Conservation (phyloP, 164 flowering plant species). For the Chimonanthus praecox region DNA sequence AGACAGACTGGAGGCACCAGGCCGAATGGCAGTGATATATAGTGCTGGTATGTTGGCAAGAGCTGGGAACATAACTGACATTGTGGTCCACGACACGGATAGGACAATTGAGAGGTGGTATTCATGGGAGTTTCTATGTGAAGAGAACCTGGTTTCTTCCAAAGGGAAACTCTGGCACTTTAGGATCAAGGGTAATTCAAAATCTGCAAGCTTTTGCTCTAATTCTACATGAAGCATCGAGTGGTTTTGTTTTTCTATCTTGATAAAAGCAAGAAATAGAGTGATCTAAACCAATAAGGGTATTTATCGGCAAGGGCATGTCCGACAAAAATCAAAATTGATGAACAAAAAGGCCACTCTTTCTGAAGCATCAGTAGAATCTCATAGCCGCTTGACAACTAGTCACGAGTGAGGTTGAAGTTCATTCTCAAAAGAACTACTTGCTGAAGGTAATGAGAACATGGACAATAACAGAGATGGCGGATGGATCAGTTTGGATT, state of each 20-base stretch:
- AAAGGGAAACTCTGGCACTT: slow-evolving; percentile 90
- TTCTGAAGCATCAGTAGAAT: background rate
- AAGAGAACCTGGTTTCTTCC: slow-evolving; percentile 70
- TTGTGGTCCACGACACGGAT: slow-evolving; percentile 76
- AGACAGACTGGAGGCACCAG: slow-evolving; percentile 54
- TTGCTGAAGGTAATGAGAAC: no score
- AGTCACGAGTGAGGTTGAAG: background rate
- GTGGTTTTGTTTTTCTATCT: slow-evolving; percentile 6
- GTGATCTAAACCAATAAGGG: background rate
- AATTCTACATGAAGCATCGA: slow-evolving; percentile 15
- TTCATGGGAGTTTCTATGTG: slow-evolving; percentile 85
- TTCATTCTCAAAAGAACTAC: background rate
- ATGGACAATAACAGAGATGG: background rate
- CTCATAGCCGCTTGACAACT: background rate
- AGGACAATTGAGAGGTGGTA: slow-evolving; percentile 86
- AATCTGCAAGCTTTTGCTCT: slow-evolving; percentile 52
- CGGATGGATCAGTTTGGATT: background rate
- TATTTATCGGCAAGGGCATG: background rate
- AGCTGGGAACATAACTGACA: slow-evolving; percentile 45
- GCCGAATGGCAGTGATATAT: slow-evolving; percentile 80
- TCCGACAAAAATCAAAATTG: background rate
- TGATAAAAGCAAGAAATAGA: background rate
- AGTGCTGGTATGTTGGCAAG: slow-evolving; percentile 65
- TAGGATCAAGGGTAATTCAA: slow-evolving; percentile 32
- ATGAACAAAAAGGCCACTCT: background rate